Evolutionary conservation across 2,329 filamentous ascomycete genomes (phyloP).

Genomic region (Fusarium vanettenii): DNA sequence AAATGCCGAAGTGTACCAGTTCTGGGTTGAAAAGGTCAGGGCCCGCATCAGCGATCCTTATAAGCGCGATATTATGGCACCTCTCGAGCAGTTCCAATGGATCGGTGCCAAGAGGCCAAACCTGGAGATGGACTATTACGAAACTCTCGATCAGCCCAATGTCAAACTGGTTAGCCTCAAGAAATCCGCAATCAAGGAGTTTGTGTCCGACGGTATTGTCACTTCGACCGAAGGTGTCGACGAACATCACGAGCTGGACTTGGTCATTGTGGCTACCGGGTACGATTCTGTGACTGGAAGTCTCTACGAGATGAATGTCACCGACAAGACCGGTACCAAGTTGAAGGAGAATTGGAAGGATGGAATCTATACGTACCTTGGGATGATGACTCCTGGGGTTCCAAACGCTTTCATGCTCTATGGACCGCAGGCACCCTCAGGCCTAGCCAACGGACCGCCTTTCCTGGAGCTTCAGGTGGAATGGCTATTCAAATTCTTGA

Average conservation of each 20-base stretch:
- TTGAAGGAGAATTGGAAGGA: constrained; percentile 26
- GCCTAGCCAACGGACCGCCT: constrained; percentile 25
- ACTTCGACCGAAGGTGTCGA: constrained; percentile 46
- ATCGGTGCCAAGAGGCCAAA: constrained; percentile 60
- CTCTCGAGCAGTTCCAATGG: constrained; percentile 55
- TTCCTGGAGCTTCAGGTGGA: constrained; percentile 35
- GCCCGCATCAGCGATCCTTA: constrained; percentile 57
- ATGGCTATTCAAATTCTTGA: constrained; percentile 10
- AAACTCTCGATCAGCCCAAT: constrained; percentile 58
- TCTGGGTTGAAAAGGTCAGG: constrained; percentile 58
- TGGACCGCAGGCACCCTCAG: constrained; percentile 34
- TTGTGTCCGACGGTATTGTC: constrained; percentile 54
- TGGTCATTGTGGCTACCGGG: constrained; percentile 42
- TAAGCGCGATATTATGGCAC: constrained; percentile 60
- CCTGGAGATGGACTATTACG: constrained; percentile 62
- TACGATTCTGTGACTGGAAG: constrained; percentile 39
- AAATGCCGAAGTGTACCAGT: constrained; percentile 53
- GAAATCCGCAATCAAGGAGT: constrained; percentile 53
- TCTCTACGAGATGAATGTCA: constrained; percentile 36
- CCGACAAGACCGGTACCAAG: constrained; percentile 18
- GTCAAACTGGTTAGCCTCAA: constrained; percentile 61
- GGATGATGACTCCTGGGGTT: constrained; percentile 34
- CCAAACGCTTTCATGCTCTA: constrained; percentile 42
- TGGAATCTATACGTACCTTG: constrained; percentile 34
- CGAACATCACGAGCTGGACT: constrained; percentile 27